Evolutionary conservation across 148 eudicot species (phyloP), one percentile per base, ranked within the genome.

Genomic region (Linanthus parryae): DNA sequence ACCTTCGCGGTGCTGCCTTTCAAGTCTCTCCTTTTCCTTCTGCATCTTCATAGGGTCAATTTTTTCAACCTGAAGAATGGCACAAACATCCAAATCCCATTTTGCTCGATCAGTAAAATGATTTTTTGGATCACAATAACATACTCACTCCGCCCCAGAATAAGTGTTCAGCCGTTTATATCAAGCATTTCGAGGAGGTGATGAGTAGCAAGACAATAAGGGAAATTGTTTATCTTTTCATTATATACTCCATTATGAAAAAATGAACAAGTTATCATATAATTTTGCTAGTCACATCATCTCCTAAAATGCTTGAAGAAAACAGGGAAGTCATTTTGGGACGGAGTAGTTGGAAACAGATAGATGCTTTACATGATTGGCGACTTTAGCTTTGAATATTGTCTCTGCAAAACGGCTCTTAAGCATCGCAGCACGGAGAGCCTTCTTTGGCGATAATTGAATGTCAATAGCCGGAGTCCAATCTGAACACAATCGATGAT

Each of bases 351-450:
- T n/a, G n/a, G n/a, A n/a, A n/a, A n/a, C n/a, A n/a, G n/a, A n/a
- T n/a, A n/a, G n/a, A n/a, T n/a, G n/a, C n/a, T n/a, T n/a, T n/a
- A n/a, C n/a, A n/a, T n/a, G n/a, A n/a, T n/a, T n/a, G n/a, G n/a
- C n/a, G n/a, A n/a, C n/a, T n/a, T 77, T 69, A 27, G 95, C 95
- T 69, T 71, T 87, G 44, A 73, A 61, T 44, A 87, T 87, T 3
- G 85, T 82, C 56, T 76, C 86, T 26, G 92, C 88, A 72, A 78
- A 85, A 25, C 97, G 92, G 28, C 68, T 71, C 69, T 73, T 90
- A 45, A 90, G 61, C 77, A 78, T 78, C 40, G 91, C 97, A 69
- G 78, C 82, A 26, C 92, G 91, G 36, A 85, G 62, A 38, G 88
- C 95, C 67, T 75, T 83, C 47, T 76, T 62, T 3, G 95, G 86